Evolutionary conservation across 2,329 filamentous ascomycete genomes (phyloP).

Genomic region (Fusarium armeniacum): DNA sequence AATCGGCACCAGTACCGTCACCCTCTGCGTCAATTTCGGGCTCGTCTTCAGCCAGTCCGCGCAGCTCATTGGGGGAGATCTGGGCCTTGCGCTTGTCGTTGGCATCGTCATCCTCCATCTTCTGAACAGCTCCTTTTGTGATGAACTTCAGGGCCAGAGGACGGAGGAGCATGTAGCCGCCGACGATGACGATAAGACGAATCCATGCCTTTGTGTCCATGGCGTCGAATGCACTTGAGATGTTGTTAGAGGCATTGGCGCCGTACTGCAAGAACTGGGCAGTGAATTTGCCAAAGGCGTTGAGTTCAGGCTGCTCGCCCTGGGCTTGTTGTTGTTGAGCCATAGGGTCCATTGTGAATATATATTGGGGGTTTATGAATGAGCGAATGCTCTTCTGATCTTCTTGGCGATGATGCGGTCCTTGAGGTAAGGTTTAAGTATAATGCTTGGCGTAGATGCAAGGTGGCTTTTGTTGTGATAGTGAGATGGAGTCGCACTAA

Average conservation of each 20-base stretch:
- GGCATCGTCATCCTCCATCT: conserved; percentile 71
- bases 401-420: background rate
- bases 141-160: conserved; percentile 80
- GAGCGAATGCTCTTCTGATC: background rate
- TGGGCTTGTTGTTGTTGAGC: conserved; percentile 48
- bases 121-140: conserved; percentile 72
- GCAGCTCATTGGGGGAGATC: conserved; percentile 75
- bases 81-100: conserved; percentile 68
- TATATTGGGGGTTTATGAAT: background rate
- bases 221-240: conserved; percentile 62
- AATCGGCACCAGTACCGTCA: conserved; percentile 66
- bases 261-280: conserved; percentile 55
- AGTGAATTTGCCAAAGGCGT: conserved; percentile 53
- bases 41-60: conserved; percentile 68
- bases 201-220: conserved; percentile 71
- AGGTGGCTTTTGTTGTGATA: conserved; percentile 2
- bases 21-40: conserved; percentile 64
- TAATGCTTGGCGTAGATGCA: conserved; percentile 7
- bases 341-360: conserved; percentile 43
- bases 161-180: conserved; percentile 79
- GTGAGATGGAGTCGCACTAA: conserved; percentile 3
- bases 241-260: conserved; percentile 62
- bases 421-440: background rate
- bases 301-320: conserved; percentile 51
- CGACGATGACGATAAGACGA: conserved; percentile 78